phyloP scores from a whole-genome alignment of 2,329 filamentous ascomycete genomes.

The Paraconiothyrium brasiliense region DNA sequence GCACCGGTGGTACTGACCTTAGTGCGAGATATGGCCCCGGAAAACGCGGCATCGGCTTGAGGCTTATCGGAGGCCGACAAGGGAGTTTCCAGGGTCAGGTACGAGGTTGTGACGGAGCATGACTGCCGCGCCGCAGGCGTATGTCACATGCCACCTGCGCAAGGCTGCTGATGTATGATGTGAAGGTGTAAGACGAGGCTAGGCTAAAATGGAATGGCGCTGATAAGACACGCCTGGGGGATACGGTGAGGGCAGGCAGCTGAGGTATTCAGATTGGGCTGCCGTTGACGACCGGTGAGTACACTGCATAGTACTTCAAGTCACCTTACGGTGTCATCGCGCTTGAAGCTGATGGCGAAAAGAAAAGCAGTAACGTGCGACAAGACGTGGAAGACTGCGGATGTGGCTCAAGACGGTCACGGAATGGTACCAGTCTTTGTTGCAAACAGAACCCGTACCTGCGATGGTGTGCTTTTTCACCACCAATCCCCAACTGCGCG shows the following conservation, averaged over 20 bases:
- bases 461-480: slow-evolving; percentile 4
- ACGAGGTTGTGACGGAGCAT: slow-evolving; percentile 2
- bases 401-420: slow-evolving; percentile 3
- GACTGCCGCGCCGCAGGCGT: background rate
- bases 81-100: background rate
- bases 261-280: background rate
- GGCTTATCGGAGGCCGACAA: background rate
- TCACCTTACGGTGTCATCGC: background rate
- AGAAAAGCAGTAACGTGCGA: too few relatives aligned
- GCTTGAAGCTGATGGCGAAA: too few relatives aligned
- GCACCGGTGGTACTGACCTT: background rate
- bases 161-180: background rate
- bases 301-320: background rate
- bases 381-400: background rate
- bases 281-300: too few relatives aligned
- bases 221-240: background rate
- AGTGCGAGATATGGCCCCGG: background rate
- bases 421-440: slow-evolving; percentile 5
- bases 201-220: background rate
- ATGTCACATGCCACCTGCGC: background rate
- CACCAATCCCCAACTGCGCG: background rate
- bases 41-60: background rate
- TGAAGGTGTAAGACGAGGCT: background rate
- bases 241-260: slow-evolving; percentile 1
- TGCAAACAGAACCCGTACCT: background rate